Conservation (phyloP, 2,329 filamentous ascomycete genomes). For the Aspergillus ibericus region DNA sequence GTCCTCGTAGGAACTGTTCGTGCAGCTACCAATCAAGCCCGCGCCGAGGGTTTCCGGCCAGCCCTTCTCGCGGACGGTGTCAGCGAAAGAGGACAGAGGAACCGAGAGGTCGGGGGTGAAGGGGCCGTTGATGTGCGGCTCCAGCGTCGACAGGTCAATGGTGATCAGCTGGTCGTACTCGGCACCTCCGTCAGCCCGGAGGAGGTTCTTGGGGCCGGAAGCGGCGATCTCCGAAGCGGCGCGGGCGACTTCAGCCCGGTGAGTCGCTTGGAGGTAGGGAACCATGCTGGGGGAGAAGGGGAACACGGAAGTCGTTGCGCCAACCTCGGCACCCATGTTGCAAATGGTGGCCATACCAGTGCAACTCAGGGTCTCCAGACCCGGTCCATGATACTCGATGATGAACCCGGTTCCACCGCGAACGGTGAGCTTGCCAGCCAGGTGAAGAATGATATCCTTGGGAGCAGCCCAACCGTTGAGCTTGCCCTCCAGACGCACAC, state of each 20-base stretch:
- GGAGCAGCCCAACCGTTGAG: slow-evolving; percentile 89
- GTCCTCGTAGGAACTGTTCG: slow-evolving; percentile 97
- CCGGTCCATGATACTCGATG: slow-evolving; percentile 90
- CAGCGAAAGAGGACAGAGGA: slow-evolving; percentile 84
- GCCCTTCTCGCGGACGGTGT: slow-evolving; percentile 75
- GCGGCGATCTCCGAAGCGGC: slow-evolving; percentile 64
- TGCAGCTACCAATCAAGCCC: slow-evolving; percentile 95
- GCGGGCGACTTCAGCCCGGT: slow-evolving; percentile 69
- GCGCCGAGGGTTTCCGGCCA: slow-evolving; percentile 93
- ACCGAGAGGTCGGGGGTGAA: slow-evolving; percentile 96
- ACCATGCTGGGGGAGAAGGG: slow-evolving; percentile 83
- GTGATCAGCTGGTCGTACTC: slow-evolving; percentile 89
- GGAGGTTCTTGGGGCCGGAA: slow-evolving; percentile 61
- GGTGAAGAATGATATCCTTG: slow-evolving; percentile 90
- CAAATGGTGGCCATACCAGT: slow-evolving; percentile 92
- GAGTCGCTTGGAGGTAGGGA: slow-evolving; percentile 82
- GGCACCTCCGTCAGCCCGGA: slow-evolving; percentile 76
- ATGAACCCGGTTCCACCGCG: slow-evolving; percentile 91
- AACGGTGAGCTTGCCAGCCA: slow-evolving; percentile 88
- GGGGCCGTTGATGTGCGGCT: slow-evolving; percentile 95
- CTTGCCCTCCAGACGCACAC: slow-evolving; percentile 78
- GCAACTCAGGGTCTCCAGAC: slow-evolving; percentile 82
- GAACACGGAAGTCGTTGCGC: slow-evolving; percentile 94
- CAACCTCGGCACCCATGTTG: slow-evolving; percentile 88
- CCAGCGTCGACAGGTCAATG: slow-evolving; percentile 84